Percentiles rank a stretch among this genome's conserved stretches.
Evolutionary conservation across 1,139 yeast genomes (phyloP).

Genomic region (Diutina sp.): DNA sequence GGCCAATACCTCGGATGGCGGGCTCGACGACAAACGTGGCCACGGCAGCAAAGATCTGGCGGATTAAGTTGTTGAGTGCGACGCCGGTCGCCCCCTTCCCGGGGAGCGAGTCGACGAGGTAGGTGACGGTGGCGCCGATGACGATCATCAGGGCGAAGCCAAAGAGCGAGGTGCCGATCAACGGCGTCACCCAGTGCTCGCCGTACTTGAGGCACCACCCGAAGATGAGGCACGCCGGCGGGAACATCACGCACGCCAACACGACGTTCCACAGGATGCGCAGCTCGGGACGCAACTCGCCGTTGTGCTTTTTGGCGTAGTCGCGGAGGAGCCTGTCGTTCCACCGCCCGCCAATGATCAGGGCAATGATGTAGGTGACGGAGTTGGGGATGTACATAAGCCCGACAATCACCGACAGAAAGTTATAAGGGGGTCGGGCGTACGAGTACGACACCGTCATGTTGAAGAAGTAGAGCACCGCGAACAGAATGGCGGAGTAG

Average conservation of each 20-base stretch:
- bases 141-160: slow-evolving; percentile 81
- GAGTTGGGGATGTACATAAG: slow-evolving; percentile 76
- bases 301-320: slow-evolving; percentile 46
- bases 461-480: slow-evolving; percentile 59
- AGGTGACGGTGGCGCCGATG: slow-evolving; percentile 71
- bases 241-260: slow-evolving; percentile 47
- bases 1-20: slow-evolving; percentile 44
- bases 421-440: slow-evolving; percentile 55
- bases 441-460: slow-evolving; percentile 59
- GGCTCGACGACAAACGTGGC: slow-evolving; percentile 74
- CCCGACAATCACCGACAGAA: slow-evolving; percentile 54
- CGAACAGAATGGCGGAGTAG: slow-evolving; percentile 59
- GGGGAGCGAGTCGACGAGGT: slow-evolving; percentile 73
- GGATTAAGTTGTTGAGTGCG: slow-evolving; percentile 63
- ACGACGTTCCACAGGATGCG: slow-evolving; percentile 67
- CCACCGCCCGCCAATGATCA: slow-evolving; percentile 71
- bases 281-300: slow-evolving; percentile 62
- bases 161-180: slow-evolving; percentile 67
- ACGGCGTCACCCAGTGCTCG: slow-evolving; percentile 63
- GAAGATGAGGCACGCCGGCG: slow-evolving; percentile 55
- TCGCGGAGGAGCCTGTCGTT: slow-evolving; percentile 48
- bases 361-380: slow-evolving; percentile 60
- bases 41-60: slow-evolving; percentile 63
- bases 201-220: slow-evolving; percentile 72
- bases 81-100: slow-evolving; percentile 87